Percentiles rank a stretch among this genome's conserved stretches.
Evolutionary conservation across 1,139 yeast species (phyloP).

Genomic region (Protomyces gravidus): DNA sequence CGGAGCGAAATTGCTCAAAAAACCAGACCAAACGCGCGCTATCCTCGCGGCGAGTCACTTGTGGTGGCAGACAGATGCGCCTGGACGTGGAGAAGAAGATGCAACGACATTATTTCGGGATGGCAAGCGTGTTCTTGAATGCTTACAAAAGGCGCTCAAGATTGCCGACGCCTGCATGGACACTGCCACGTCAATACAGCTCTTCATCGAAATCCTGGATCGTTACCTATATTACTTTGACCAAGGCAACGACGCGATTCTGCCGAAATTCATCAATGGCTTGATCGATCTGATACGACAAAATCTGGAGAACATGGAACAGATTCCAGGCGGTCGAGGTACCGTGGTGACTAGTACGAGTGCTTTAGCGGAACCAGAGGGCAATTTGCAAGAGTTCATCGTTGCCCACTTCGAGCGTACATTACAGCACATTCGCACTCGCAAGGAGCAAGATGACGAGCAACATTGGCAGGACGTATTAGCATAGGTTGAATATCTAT

Average conservation of each 20-base stretch:
- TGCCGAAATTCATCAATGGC: conserved; percentile 66
- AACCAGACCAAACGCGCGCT: conserved; percentile 91
- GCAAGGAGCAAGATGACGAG: conserved; percentile 53
- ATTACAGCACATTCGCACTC: conserved; percentile 59
- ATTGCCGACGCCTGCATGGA: conserved; percentile 94
- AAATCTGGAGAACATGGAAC: conserved; percentile 57
- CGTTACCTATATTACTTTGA: conserved; percentile 78
- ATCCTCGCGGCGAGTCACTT: conserved; percentile 83
- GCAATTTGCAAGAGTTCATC: conserved; percentile 20
- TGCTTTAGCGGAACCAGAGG: conserved; percentile 30
- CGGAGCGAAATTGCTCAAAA: conserved; percentile 81
- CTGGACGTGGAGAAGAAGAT: conserved; percentile 50
- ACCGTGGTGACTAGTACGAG: conserved; percentile 27
- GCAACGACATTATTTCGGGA: conserved; percentile 38
- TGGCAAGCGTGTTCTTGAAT: conserved; percentile 54
- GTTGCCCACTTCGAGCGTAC: conserved; percentile 61
- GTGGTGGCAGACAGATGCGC: conserved; percentile 68
- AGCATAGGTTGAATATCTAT: neutral
- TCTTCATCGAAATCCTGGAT: conserved; percentile 84
- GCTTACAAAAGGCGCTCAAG: conserved; percentile 69
- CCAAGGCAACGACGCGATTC: conserved; percentile 61
- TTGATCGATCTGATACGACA: conserved; percentile 77
- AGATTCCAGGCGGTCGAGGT: conserved; percentile 44
- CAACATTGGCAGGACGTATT: conserved; percentile 10
- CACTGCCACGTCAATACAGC: conserved; percentile 66